Evolutionary conservation across 2,329 filamentous ascomycete genomes (phyloP).

Genomic region (Leptographium radiaticola): DNA sequence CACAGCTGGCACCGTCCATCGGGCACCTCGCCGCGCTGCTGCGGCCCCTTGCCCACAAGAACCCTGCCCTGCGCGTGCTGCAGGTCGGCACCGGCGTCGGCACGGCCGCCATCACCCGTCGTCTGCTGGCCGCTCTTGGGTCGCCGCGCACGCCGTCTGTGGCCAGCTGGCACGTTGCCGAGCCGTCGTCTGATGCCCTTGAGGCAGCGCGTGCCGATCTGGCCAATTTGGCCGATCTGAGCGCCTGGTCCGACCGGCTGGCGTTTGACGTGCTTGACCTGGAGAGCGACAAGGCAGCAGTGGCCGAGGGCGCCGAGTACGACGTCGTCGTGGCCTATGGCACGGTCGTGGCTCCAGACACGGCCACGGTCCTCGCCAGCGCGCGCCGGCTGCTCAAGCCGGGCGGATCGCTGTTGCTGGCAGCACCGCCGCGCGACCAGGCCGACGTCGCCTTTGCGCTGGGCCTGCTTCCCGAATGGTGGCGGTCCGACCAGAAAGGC

Average conservation of each 20-base stretch:
- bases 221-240: constrained; percentile 13
- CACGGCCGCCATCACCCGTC: not conserved
- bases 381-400: constrained; percentile 16
- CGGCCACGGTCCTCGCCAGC: constrained; percentile 10
- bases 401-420: constrained; percentile 19
- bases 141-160: constrained; percentile 24
- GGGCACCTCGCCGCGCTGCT: not conserved
- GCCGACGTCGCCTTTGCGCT: not conserved
- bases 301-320: constrained; percentile 15
- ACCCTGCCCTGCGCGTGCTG: constrained; percentile 11
- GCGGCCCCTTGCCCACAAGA: not conserved
- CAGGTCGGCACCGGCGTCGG: constrained; percentile 8
- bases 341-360: constrained; percentile 16
- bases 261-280: constrained; percentile 13
- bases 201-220: constrained; percentile 19
- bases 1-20: not conserved
- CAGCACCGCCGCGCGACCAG: constrained; percentile 3
- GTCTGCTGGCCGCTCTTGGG: not conserved
- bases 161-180: constrained; percentile 16
- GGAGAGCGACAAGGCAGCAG: constrained; percentile 16
- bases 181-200: constrained; percentile 20
- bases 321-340: constrained; percentile 20
- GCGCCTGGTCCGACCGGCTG: constrained; percentile 8
- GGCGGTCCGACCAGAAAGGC: not conserved
- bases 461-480: not conserved